A percentile compares a stretch with the other conserved stretches of the same genome.
These are phyloP conservation scores for Agrocybe pediades DNA, from an alignment of 768 basidiomycete species.

Conservation along the genomic window DNA sequence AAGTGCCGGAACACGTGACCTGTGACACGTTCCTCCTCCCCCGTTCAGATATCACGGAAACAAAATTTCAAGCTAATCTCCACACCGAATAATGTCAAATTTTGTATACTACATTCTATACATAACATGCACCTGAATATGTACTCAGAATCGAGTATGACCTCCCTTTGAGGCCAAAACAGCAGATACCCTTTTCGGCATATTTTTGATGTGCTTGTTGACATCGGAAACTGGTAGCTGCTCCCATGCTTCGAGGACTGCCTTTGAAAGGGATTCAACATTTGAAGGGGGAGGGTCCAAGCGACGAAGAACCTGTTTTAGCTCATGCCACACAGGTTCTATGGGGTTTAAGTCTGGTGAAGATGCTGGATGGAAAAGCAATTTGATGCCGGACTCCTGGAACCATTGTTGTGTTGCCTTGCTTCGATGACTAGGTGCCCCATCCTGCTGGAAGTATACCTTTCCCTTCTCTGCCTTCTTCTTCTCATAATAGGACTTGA, in stretches of 20 bases:
- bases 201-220: constrained; percentile 8
- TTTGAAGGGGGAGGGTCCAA: constrained; percentile 5
- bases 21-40: too few species aligned
- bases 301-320: constrained; percentile 8
- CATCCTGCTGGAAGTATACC: neutral
- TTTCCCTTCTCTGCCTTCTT: too few species aligned
- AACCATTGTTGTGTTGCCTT: constrained; percentile 7
- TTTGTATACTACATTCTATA: too few species aligned
- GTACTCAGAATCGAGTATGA: constrained; percentile 1
- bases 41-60: too few species aligned
- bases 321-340: constrained; percentile 14
- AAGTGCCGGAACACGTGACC: too few species aligned
- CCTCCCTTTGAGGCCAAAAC: constrained; percentile 8
- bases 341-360: constrained; percentile 20
- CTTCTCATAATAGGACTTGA: too few species aligned
- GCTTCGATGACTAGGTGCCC: neutral
- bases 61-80: too few species aligned
- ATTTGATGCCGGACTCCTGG: constrained; percentile 1
- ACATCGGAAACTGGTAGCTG: neutral
- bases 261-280: neutral
- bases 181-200: constrained; percentile 6
- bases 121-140: too few species aligned
- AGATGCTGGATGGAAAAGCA: constrained; percentile 15
- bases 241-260: neutral
- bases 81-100: too few species aligned